These are phyloP conservation scores for Ramichloridium luteum DNA, from an alignment of 2,329 filamentous ascomycete genomes.

Conservation along the genomic window DNA sequence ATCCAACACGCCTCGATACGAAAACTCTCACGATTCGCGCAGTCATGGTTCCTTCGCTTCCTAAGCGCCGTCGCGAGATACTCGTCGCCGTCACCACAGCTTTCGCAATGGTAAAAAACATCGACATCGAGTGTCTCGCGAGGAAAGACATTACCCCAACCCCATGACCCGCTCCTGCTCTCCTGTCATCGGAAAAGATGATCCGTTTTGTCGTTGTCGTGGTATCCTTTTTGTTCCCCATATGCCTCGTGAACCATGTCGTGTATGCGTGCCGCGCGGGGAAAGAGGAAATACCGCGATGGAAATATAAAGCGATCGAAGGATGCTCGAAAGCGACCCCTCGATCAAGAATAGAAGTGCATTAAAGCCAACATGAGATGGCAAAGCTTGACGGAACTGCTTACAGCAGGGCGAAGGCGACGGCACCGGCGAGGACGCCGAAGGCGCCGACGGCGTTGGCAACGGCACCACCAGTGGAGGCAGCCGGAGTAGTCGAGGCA, in stretches of 20 bases:
- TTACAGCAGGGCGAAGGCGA: conserved; percentile 2
- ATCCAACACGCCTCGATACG: not conserved
- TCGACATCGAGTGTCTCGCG: not conserved
- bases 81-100: too few species aligned
- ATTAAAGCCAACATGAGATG: conserved; percentile 3
- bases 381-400: too few species aligned
- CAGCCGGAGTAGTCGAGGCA: conserved; percentile 1
- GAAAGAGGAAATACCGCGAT: not conserved
- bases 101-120: too few species aligned
- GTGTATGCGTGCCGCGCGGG: conserved; percentile 1
- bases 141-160: not conserved
- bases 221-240: too few species aligned
- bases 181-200: too few species aligned
- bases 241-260: too few species aligned
- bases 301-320: not conserved
- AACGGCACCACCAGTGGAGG: conserved; percentile 1
- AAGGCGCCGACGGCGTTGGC: conserved; percentile 4
- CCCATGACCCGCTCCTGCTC: too few species aligned
- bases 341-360: not conserved
- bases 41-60: not conserved
- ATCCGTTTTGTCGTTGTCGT: too few species aligned
- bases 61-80: not conserved
- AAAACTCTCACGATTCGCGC: not conserved
- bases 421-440: conserved; percentile 6
- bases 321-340: not conserved